These are phyloP conservation scores for Pichia pseudocactophila DNA, from an alignment of 805 yeast genomes.

Conservation along the genomic window DNA sequence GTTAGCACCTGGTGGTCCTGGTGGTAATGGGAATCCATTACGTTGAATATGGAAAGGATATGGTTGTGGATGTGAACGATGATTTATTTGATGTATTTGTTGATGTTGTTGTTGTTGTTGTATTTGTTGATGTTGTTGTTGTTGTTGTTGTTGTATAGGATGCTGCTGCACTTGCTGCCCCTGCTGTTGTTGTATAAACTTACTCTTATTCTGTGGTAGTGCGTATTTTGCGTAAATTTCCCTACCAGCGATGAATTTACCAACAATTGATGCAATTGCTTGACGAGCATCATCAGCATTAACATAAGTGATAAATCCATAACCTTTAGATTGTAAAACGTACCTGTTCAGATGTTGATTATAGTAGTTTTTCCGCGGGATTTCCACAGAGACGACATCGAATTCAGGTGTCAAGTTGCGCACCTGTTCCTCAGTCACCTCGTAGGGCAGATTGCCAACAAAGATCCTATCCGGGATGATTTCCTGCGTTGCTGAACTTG, in stretches of 20 bases:
- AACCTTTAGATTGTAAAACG: slow-evolving; percentile 24
- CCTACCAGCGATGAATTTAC: slow-evolving; percentile 26
- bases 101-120: neutral
- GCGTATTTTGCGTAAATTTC: slow-evolving; percentile 46
- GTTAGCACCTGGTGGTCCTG: slow-evolving; percentile 1
- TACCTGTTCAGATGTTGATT: slow-evolving; percentile 18
- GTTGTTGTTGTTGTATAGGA: neutral
- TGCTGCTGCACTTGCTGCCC: neutral
- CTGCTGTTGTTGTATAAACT: neutral
- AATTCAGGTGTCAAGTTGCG: slow-evolving; percentile 31
- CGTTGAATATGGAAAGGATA: no score
- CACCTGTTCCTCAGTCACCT: slow-evolving; percentile 37
- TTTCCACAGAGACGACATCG: slow-evolving; percentile 25
- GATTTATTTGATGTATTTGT: neutral
- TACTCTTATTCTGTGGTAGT: slow-evolving; percentile 29
- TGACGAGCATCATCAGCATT: slow-evolving; percentile 52
- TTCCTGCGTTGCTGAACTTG: slow-evolving; percentile 9
- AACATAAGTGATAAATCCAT: slow-evolving; percentile 49
- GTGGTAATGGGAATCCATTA: neutral
- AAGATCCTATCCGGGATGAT: slow-evolving; percentile 37
- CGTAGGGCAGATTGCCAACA: slow-evolving; percentile 37
- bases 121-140: neutral
- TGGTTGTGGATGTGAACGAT: neutral
- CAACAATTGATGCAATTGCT: slow-evolving; percentile 39
- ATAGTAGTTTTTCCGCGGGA: slow-evolving; percentile 23